Base-by-base conservation (phyloP, 768 basidiomycete species). In the Astraeus odoratus region DNA sequence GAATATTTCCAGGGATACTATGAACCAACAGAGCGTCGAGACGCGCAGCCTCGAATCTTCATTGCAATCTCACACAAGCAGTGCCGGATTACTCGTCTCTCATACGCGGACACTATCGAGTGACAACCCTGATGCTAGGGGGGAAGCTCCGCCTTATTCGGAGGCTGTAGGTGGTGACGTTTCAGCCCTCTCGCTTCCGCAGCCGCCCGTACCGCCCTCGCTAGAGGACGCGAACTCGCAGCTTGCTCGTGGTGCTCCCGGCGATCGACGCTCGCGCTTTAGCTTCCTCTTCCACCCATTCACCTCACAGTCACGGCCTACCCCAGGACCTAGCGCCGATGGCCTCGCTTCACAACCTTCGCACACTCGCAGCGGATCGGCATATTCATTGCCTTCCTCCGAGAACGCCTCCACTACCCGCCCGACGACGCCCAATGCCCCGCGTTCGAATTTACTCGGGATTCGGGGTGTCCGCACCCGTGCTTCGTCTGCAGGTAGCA, bases 111-210 rank as follows among this genome's bases (percentile, higher is more conserved):
- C 3, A 0, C 8, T 49, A 8, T 58, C 56, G 19, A 36, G 9
- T 20, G 16, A 13, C 12, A n/a, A 15, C 15, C 36, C 20, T 10
- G 74, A 73, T 54, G 69, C 73, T 8, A 66, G 79, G 49, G 86
- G 82, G 19, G 77, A 78, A 31, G 80, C 81, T 5, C 85, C 86
- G 4, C 61, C 83, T 0, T 88, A 88, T 59, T 76, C 73, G 41
- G 83, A 86, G 52, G 51, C 73, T 9, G 66, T 75, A 25, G 16
- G 16, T 18, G 27, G 30, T 9, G 58, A 52, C 8, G 27, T 29
- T 3, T 43, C 44, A 60, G 49, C 48, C 49, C 18, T 47, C 22
- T 18, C 36, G 9, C 48, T 47, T 9, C 47, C 48, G 34, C 25
- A 38, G 3, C 24, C 30, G 6, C 1, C 44, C 10, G 31, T 50